Base-by-base conservation (phyloP, 2,329 filamentous ascomycete species). In the Aspergillus luchuensis region DNA sequence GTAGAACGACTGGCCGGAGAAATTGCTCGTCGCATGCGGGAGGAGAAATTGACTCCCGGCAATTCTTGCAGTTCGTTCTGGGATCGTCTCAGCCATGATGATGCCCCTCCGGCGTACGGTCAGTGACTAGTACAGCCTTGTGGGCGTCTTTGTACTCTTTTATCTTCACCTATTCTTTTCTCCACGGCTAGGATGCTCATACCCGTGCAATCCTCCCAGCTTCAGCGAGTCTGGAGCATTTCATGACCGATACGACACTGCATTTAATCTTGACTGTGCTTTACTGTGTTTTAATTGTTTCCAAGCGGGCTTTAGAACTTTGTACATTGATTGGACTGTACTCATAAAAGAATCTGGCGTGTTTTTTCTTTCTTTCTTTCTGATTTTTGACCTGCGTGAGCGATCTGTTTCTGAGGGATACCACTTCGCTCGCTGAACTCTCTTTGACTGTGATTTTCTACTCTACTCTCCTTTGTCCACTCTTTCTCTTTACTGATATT, bases 1-100 rank as follows among this genome's bases (percentile, higher is more conserved):
- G 78, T 81, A 55, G 77, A 79, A 69, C 76, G 97, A 80, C 95
- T 99, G 86, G 93, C 94, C 5, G 89, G 89, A 65, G 95, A 98
- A 76, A 94, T 98, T 69, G 92, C 92, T 38, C 75, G 76, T 62
- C 89, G 91, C 58, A 92, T 96, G 66, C 91, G 94, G 66, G 91
- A 97, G 67, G 91, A 97, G 78, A 95, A 97, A 78, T 72, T 74
- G 49, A 69, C 75, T 54, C 59, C 67, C 19, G 68, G 64, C 52
- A 72, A 68, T 33, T 63, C 69, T 69, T 70, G 71, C 73, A 71
- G 69, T 43, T 69, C 69, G 23, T 77, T 74, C 56, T 79, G 76
- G 74, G 71, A 73, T 33, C 74, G 71, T 19, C 66, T 72, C 41
- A 68, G 70, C 10, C 66, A 66, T 38, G 76, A 79, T 51, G 72